Conservation (phyloP, 768 basidiomycete species). For the Suillus lakei region DNA sequence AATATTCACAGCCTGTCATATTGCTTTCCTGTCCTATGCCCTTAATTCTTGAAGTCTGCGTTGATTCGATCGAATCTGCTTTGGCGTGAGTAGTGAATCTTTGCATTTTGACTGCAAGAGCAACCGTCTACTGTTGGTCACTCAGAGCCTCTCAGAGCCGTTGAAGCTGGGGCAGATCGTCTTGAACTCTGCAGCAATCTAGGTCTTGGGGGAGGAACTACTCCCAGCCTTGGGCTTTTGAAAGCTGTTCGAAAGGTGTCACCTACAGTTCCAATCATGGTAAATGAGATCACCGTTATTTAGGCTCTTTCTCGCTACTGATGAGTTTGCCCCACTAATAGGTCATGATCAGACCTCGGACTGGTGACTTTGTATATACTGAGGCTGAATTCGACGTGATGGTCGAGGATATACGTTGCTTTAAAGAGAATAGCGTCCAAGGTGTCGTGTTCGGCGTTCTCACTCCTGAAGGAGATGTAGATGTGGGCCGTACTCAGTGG, state of each 20-base stretch:
- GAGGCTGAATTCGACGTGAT: slow-evolving; percentile 71
- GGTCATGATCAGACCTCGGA: slow-evolving; percentile 82
- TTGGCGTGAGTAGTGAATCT: slow-evolving; percentile 49
- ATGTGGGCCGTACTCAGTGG: slow-evolving; percentile 61
- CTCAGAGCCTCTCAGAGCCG: slow-evolving; percentile 64
- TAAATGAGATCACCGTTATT: slow-evolving; percentile 27
- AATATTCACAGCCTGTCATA: not conserved
- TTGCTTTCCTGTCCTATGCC: slow-evolving; percentile 27
- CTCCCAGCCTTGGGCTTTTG: slow-evolving; percentile 79
- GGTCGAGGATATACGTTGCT: slow-evolving; percentile 69
- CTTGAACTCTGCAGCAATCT: slow-evolving; percentile 80
- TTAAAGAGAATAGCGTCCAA: slow-evolving; percentile 59
- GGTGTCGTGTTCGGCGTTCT: slow-evolving; percentile 75
- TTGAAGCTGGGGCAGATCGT: slow-evolving; percentile 72
- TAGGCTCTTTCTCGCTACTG: not conserved
- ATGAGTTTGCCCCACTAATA: slow-evolving; percentile 32
- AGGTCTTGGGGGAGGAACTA: slow-evolving; percentile 77
- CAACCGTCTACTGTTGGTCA: slow-evolving; percentile 3
- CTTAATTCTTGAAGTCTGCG: slow-evolving; percentile 58
- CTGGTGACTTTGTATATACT: slow-evolving; percentile 81
- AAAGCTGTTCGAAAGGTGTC: slow-evolving; percentile 55
- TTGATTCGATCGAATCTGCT: slow-evolving; percentile 79
- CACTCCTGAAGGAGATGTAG: slow-evolving; percentile 58
- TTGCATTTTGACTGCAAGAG: slow-evolving; percentile 13
- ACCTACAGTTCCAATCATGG: slow-evolving; percentile 69